phyloP scores from a whole-genome alignment of 2,329 filamentous ascomycete genomes.

The Penicillium sp. region DNA sequence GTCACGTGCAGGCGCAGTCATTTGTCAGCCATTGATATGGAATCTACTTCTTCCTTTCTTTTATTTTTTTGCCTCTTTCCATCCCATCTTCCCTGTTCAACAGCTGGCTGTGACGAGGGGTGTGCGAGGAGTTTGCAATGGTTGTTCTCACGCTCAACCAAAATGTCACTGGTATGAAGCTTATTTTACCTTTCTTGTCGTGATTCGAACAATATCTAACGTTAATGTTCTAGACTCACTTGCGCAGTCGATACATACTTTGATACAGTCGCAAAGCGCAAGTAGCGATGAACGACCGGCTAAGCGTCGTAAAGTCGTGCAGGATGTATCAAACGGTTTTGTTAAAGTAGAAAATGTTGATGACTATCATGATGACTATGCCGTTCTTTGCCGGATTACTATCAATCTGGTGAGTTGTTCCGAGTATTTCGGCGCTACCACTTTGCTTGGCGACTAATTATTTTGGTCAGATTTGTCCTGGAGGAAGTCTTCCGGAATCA shows the following conservation, averaged over 20 bases:
- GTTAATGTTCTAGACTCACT: constrained; percentile 4
- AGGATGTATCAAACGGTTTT: neutral
- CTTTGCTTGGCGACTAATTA: neutral
- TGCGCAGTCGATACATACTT: constrained; percentile 8
- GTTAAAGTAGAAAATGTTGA: constrained; percentile 14
- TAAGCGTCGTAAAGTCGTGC: constrained; percentile 30
- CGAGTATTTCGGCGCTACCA: neutral
- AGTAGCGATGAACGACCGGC: constrained; percentile 16
- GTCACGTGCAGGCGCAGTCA: neutral
- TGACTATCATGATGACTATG: constrained; percentile 29
- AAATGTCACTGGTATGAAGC: constrained; percentile 8
- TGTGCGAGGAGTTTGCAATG: neutral
- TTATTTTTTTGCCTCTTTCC: constrained; percentile 11
- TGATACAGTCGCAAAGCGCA: constrained; percentile 1
- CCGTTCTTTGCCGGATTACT: constrained; percentile 23
- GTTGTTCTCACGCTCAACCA: neutral
- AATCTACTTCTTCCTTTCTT: neutral
- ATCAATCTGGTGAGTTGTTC: constrained; percentile 11
- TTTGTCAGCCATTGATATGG: neutral
- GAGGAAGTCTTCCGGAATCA: neutral
- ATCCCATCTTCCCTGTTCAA: constrained; percentile 5
- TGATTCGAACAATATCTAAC: neutral
- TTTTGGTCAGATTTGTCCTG: neutral
- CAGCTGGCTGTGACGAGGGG: neutral
- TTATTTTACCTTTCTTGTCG: neutral